Base-by-base conservation (phyloP, 495 filamentous ascomycete species). In the Podospora anserina region DNA sequence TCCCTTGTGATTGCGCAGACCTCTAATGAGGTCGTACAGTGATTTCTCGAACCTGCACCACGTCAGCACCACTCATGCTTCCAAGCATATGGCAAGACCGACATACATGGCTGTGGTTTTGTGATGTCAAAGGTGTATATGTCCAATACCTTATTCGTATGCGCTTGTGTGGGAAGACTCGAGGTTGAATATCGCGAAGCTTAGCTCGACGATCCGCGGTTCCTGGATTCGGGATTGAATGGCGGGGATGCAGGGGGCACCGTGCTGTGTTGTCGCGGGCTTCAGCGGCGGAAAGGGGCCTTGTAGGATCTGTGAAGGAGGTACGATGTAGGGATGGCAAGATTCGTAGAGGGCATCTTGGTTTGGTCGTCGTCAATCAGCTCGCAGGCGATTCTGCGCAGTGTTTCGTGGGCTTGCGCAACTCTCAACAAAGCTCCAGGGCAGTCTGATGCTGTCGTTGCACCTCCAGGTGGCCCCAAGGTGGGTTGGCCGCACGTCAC, bases 11-110 rank as follows among this genome's bases (percentile, higher is more conserved):
- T 90, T 94, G 63, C 95, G 89, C 68, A 98, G 83, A 75, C 95
- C 95, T 81, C 94, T 88, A 68, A 99, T 99, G 82, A 99, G 93
- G 88, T 98, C 94, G 84, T 97, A 97, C 55, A 99, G 86, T 2
- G 94, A 97, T 81, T 99, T 99, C 77, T 99, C 95, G 82, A 99
- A 99, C 95, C 92, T 98, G 68, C 54, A 55, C 61, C 26, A 18
- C 34, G 70, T 81, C 71, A 82, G 75, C 58, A 61, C 54, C 53
- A 55, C 63, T 19, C 27, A 27, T n/a, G 11, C 11, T 30, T 15
- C 26, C 26, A 13, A 20, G n/a, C 34, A 13, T n/a, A 16, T 16
- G 57, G 59, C 5, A 34, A 54, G 49, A 61, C 44, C 11, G 67
- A 58, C 72, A 68, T 68, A 75, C 72, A 75, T 75, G 70, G 68